phyloP scores from a whole-genome alignment of 2,329 filamentous ascomycete genomes.

The Colletotrichum sojae region DNA sequence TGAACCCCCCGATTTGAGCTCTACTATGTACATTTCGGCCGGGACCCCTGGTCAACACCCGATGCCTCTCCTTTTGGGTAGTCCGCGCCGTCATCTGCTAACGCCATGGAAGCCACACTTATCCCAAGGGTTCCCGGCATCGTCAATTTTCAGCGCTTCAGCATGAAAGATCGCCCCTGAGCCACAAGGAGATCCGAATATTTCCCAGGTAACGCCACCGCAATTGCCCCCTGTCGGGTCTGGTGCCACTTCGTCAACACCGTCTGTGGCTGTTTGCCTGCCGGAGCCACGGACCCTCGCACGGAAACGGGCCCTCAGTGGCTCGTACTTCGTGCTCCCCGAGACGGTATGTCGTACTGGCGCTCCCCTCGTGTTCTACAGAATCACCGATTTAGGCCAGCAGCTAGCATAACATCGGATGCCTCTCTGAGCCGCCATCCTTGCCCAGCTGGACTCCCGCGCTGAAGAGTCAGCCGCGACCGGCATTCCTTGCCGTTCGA shows the following conservation, averaged over 20 bases:
- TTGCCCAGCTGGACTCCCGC: slow-evolving; percentile 28
- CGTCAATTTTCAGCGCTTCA: slow-evolving; percentile 15
- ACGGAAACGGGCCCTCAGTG: slow-evolving; percentile 15
- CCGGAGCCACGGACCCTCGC: slow-evolving; percentile 24
- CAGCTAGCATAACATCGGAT: slow-evolving; percentile 18
- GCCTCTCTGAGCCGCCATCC: slow-evolving; percentile 32
- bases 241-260: slow-evolving; percentile 17
- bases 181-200: slow-evolving; percentile 35
- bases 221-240: slow-evolving; percentile 16
- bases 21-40: slow-evolving; percentile 8
- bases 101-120: slow-evolving; percentile 26
- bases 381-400: slow-evolving; percentile 17
- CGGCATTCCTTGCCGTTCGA: slow-evolving; percentile 29
- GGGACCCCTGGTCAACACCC: slow-evolving; percentile 5
- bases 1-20: slow-evolving; percentile 26
- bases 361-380: slow-evolving; percentile 11
- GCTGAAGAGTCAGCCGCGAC: slow-evolving; percentile 26
- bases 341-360: neutral
- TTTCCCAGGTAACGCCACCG: slow-evolving; percentile 31
- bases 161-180: slow-evolving; percentile 41
- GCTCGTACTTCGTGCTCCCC: slow-evolving; percentile 35
- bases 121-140: slow-evolving; percentile 20
- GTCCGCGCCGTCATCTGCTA: slow-evolving; percentile 10
- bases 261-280: slow-evolving; percentile 32
- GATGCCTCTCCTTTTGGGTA: slow-evolving; percentile 18